These are phyloP conservation scores for Colletotrichum musae DNA, from an alignment of 2,329 filamentous ascomycete species.

Conservation along the genomic window DNA sequence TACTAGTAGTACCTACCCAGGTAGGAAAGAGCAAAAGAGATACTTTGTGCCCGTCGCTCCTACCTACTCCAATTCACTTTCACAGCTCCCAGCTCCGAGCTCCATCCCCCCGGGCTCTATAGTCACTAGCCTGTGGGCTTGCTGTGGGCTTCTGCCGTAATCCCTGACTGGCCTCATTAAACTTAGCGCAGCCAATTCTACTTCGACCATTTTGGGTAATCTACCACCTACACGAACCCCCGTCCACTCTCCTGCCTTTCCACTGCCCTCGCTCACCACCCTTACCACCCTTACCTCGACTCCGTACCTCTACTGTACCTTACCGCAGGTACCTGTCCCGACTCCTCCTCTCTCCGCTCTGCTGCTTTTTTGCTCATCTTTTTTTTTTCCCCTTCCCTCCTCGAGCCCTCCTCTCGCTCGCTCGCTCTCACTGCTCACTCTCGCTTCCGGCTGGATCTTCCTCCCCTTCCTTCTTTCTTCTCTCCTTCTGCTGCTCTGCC, in stretches of 20 bases:
- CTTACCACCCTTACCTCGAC: slow-evolving; percentile 31
- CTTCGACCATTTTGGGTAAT: slow-evolving; percentile 54
- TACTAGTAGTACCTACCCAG: too few species aligned
- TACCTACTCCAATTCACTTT: too few species aligned
- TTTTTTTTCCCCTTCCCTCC: slow-evolving; percentile 19
- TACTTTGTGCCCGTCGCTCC: too few species aligned
- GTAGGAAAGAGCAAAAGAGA: too few species aligned
- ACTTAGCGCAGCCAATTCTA: slow-evolving; percentile 58
- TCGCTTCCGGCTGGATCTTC: slow-evolving; percentile 47
- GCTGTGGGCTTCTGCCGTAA: slow-evolving; percentile 37
- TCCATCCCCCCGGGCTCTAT: slow-evolving; percentile 43
- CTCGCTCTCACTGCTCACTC: slow-evolving; percentile 47
- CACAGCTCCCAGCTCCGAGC: slow-evolving; percentile 1
- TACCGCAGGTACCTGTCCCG: slow-evolving; percentile 17
- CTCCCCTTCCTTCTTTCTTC: slow-evolving; percentile 50
- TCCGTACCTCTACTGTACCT: slow-evolving; percentile 17
- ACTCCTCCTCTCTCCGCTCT: slow-evolving; percentile 35
- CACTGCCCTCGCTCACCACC: slow-evolving; percentile 26
- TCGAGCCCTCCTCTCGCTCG: slow-evolving; percentile 22
- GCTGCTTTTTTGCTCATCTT: slow-evolving; percentile 30
- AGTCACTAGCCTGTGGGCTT: slow-evolving; percentile 30
- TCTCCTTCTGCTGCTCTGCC: slow-evolving; percentile 44
- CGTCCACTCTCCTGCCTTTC: slow-evolving; percentile 44
- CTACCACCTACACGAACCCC: slow-evolving; percentile 48
- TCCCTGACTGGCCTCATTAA: slow-evolving; percentile 55